These are phyloP conservation scores for Phytophthora sansomeana DNA, from an alignment of 352 stramenopile species.

Conservation along the genomic window DNA sequence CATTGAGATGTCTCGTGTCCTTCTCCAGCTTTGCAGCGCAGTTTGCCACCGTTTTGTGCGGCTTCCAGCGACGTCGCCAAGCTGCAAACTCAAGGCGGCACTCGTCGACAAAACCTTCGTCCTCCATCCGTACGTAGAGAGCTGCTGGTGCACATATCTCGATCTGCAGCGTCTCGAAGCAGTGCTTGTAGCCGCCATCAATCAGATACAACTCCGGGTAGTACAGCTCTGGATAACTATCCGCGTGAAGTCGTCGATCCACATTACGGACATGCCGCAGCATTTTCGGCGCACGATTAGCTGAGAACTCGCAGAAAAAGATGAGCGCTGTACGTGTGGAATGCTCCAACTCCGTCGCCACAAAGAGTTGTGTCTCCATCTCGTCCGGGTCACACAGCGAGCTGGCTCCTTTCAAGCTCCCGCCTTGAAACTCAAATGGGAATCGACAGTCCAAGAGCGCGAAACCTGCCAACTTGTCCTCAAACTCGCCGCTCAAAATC, in stretches of 20 bases:
- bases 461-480: constrained; percentile 36
- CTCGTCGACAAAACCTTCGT: constrained; percentile 48
- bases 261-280: constrained; percentile 70
- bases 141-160: constrained; percentile 45
- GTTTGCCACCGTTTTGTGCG: constrained; percentile 45
- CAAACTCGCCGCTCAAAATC: constrained; percentile 50
- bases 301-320: constrained; percentile 79
- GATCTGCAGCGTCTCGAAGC: constrained; percentile 54
- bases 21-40: constrained; percentile 52
- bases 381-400: constrained; percentile 52
- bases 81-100: constrained; percentile 60
- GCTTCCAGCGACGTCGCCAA: constrained; percentile 58
- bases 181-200: constrained; percentile 78
- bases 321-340: constrained; percentile 54
- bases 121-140: constrained; percentile 59
- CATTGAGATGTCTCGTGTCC: constrained; percentile 3
- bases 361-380: constrained; percentile 57
- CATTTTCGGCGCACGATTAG: constrained; percentile 77
- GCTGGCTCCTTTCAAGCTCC: constrained; percentile 45
- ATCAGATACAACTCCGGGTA: constrained; percentile 80
- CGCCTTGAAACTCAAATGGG: constrained; percentile 57
- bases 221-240: constrained; percentile 65
- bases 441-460: constrained; percentile 71
- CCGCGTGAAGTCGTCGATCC: constrained; percentile 64
- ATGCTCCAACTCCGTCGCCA: constrained; percentile 15